phyloP scores from a whole-genome alignment of 2,329 filamentous ascomycete species.

The Sclerotinia borealis region DNA sequence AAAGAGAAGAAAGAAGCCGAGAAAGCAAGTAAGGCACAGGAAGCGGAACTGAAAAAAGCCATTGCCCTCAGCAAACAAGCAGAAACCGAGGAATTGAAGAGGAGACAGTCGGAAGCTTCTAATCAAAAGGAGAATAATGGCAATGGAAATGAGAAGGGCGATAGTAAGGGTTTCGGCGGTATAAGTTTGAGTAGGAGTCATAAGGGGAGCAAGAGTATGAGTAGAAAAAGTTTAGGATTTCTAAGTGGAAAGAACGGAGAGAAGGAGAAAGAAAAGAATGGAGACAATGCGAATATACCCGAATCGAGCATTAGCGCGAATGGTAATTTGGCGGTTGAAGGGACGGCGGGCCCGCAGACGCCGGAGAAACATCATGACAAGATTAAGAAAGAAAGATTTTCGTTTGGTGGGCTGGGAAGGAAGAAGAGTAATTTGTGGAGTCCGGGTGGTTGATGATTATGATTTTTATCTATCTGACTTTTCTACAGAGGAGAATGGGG shows the following conservation, averaged over 20 bases:
- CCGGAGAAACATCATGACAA: constrained; percentile 44
- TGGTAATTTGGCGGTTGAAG: constrained; percentile 25
- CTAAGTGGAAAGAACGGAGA: constrained; percentile 38
- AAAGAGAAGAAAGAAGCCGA: constrained; percentile 7
- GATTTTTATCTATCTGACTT: constrained; percentile 3
- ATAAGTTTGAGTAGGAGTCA: constrained; percentile 46
- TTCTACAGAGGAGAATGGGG: constrained; percentile 38
- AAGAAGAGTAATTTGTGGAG: constrained; percentile 60
- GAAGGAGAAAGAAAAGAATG: constrained; percentile 34
- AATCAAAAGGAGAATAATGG: constrained; percentile 9
- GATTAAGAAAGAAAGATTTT: constrained; percentile 56
- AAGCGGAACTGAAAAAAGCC: constrained; percentile 4
- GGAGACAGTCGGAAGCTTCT: neutral
- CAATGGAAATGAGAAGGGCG: constrained; percentile 20
- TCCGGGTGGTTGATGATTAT: neutral
- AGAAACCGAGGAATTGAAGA: neutral
- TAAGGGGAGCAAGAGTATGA: constrained; percentile 69
- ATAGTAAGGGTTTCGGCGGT: constrained; percentile 34
- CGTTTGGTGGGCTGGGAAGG: constrained; percentile 49
- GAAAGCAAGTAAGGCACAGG: constrained; percentile 5
- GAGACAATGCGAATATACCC: constrained; percentile 14
- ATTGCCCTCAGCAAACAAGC: constrained; percentile 7
- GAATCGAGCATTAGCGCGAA: neutral
- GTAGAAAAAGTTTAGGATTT: constrained; percentile 68
- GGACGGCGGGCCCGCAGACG: constrained; percentile 24